A percentile compares a stretch with the other conserved stretches of the same genome.
Evolutionary conservation across 805 yeast genomes (phyloP).

Genomic region (Candida endomychidarum): DNA sequence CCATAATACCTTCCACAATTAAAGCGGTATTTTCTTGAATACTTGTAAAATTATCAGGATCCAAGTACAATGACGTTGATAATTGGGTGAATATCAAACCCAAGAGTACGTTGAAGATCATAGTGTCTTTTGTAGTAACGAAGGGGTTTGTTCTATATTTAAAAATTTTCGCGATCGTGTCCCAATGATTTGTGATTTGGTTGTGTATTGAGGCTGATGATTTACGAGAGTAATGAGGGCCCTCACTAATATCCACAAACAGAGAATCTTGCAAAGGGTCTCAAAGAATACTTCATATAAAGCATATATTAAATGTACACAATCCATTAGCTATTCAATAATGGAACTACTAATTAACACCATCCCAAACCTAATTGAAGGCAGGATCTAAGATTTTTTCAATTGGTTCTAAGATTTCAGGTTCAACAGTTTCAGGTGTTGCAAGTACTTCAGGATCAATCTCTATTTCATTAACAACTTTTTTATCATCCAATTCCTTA

Average conservation of each 20-base stretch:
- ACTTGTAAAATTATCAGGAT: conserved; percentile 35
- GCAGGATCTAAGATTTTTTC: conserved; percentile 23
- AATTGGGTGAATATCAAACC: background rate
- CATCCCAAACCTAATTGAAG: conserved; percentile 7
- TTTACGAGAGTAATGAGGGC: too few relatives aligned
- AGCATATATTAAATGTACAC: too few relatives aligned
- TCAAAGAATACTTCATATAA: too few relatives aligned
- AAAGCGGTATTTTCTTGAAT: conserved; percentile 57
- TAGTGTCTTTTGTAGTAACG: background rate
- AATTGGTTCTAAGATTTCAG: conserved; percentile 8
- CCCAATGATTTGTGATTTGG: too few relatives aligned
- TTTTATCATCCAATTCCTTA: conserved; percentile 8
- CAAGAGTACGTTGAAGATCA: background rate
- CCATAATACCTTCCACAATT: conserved; percentile 71
- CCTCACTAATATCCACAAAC: too few relatives aligned
- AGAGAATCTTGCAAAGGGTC: too few relatives aligned
- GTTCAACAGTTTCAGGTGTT: background rate
- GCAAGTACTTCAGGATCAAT: conserved; percentile 5
- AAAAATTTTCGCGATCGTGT: conserved; percentile 6
- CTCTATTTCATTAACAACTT: conserved; percentile 3
- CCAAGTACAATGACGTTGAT: conserved; percentile 8
- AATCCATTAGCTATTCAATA: too few relatives aligned
- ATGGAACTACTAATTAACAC: too few relatives aligned
- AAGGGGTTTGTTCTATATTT: background rate
- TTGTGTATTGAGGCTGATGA: too few relatives aligned